A percentile compares a stretch with the other conserved stretches of the same genome.
phyloP scores from a whole-genome alignment of 108 stramenopile species.

The Nannochloropsis gaditana region DNA sequence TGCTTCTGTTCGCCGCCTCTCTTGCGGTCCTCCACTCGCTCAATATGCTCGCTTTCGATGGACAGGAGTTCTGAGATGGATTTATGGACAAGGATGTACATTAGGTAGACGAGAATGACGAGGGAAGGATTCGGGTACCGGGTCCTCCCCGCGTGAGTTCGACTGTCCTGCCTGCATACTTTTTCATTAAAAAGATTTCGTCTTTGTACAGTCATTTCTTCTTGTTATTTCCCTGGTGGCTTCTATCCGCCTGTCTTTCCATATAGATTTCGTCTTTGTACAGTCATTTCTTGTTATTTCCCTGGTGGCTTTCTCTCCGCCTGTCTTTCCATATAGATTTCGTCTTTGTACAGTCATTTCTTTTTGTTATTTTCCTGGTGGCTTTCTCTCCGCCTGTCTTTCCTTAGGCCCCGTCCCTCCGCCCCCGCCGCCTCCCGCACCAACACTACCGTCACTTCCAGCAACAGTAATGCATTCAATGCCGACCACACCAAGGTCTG shows the following conservation, averaged over 20 bases:
- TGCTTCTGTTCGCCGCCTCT: neutral
- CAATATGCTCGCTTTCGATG: neutral
- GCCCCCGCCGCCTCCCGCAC: neutral
- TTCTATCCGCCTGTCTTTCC: constrained; percentile 11
- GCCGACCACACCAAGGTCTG: constrained; percentile 5
- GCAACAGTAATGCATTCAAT: neutral
- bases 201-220: neutral
- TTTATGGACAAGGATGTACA: neutral
- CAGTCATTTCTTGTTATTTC: too few relatives aligned
- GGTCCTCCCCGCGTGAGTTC: too few relatives aligned
- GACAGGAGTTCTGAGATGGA: constrained; percentile 14
- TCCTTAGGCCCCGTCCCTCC: neutral
- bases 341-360: neutral
- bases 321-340: too few relatives aligned
- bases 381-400: neutral
- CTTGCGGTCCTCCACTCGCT: neutral
- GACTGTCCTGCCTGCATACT: too few relatives aligned
- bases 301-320: too few relatives aligned
- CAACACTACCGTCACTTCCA: neutral
- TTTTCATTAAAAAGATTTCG: too few relatives aligned
- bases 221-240: neutral
- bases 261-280: too few relatives aligned
- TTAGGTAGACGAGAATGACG: neutral
- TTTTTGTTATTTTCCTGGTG: neutral
- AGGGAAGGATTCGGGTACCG: too few relatives aligned